These are phyloP conservation scores for Ceratocystis cubensis DNA, from an alignment of 2,329 filamentous ascomycete species.

Conservation along the genomic window DNA sequence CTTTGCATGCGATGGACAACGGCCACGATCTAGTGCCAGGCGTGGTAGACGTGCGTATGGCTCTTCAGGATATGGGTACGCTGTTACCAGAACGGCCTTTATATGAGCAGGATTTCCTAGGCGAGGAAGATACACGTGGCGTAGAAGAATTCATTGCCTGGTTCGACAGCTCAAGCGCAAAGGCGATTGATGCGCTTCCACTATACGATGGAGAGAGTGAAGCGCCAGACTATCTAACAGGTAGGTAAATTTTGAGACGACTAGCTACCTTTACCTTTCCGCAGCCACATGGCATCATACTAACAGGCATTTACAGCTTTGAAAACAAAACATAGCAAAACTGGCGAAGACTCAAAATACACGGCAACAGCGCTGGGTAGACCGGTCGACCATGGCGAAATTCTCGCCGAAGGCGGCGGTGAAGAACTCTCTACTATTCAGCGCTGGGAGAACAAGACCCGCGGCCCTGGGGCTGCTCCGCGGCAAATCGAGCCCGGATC, in stretches of 20 bases:
- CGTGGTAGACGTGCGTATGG: conserved; percentile 70
- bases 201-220: conserved; percentile 53
- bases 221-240: conserved; percentile 57
- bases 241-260: conserved; percentile 29
- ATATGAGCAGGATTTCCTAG: conserved; percentile 55
- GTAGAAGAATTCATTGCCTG: conserved; percentile 68
- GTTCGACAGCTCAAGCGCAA: conserved; percentile 61
- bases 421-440: conserved; percentile 48
- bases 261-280: not conserved
- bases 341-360: conserved; percentile 74
- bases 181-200: conserved; percentile 70
- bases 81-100: conserved; percentile 55
- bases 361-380: conserved; percentile 73
- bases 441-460: conserved; percentile 46
- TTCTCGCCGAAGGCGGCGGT: conserved; percentile 64
- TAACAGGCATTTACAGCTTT: conserved; percentile 41
- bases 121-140: conserved; percentile 64
- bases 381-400: conserved; percentile 53
- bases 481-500: conserved; percentile 5
- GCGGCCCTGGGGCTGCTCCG: conserved; percentile 23
- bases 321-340: conserved; percentile 87
- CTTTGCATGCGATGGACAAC: conserved; percentile 56
- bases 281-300: not conserved
- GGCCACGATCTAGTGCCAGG: conserved; percentile 41
- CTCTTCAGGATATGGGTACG: conserved; percentile 67